Evolutionary conservation across 2,329 filamentous ascomycete genomes (phyloP).

Genomic region (Penicillium polonicum): DNA sequence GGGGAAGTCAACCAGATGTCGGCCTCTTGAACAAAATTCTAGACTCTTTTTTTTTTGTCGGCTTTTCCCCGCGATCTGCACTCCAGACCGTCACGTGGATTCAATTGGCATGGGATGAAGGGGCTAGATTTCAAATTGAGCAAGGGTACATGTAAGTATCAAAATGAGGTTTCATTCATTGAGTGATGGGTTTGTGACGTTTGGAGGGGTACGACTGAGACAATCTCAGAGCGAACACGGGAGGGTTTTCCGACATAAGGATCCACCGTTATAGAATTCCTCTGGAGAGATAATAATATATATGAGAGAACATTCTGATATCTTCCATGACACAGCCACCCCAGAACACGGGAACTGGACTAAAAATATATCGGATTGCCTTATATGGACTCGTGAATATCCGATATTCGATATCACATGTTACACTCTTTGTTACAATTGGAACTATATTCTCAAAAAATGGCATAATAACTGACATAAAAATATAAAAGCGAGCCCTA

Average conservation of each 20-base stretch:
- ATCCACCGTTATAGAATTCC: not conserved
- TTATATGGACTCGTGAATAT: not conserved
- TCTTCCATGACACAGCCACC: not conserved
- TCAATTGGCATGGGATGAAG: not conserved
- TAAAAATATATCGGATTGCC: not conserved
- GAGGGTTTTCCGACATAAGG: not conserved
- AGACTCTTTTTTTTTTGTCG: not conserved
- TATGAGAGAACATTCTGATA: not conserved
- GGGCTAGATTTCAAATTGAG: not conserved
- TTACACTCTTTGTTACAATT: too few relatives aligned
- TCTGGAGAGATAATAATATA: not conserved
- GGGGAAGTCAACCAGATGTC: constrained; percentile 3
- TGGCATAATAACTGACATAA: too few relatives aligned
- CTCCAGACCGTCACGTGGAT: constrained; percentile 23
- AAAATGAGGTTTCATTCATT: not conserved
- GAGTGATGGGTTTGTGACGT: constrained; percentile 1
- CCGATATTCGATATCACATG: not conserved
- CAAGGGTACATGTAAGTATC: not conserved
- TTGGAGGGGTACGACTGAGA: not conserved
- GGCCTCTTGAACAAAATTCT: constrained; percentile 15
- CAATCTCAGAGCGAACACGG: not conserved
- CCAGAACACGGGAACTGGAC: not conserved
- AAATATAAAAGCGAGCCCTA: too few relatives aligned
- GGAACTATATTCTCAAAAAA: too few relatives aligned
- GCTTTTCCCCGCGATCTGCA: constrained; percentile 22